Evolutionary conservation across 352 stramenopile genomes (phyloP), one percentile per base, ranked within the genome.

Genomic region (Phytophthora hybrid): DNA sequence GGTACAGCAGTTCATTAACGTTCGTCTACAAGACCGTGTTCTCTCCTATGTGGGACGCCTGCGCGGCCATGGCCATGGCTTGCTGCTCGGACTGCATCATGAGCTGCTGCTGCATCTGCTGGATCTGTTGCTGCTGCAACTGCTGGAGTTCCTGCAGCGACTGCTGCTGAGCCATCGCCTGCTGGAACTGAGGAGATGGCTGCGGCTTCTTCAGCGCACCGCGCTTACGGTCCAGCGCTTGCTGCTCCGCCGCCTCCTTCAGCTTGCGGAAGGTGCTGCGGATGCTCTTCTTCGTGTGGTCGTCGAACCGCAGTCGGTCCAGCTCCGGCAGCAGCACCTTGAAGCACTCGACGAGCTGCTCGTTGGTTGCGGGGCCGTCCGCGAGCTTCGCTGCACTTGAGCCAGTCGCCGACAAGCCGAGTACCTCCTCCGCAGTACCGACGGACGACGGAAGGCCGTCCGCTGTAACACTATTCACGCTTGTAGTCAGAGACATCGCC

Each of bases 221-320:
- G 31, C 77, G 73, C 49, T 77, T 84, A 51, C 66, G 77, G 49
- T 77, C 71, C 53, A 79, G 55, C 39, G 72, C 46, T 56, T 79
- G 71, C 60, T 84, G 78, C 23, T 84, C 78, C 13, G 46, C 69
- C 23, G 78, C 69, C 65, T 88, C 79, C 54, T 85, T 89, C 5
- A 89, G 73, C 47, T 79, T 79, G 7, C 81, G 81, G 65, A 87
- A 89, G 34, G 77, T 83, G 6, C 62, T 39, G n/a, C 81, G 81
- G 60, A 89, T 89, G 49, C 81, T 88, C 56, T 81, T 87, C 73
- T 88, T 88, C 23, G 81, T 82, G 67, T 85, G 81, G 41, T 88
- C 81, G 34, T 88, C 81, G 52, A 88, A 88, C 19, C 81, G 77
- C 34, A 88, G 69, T 65, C 81, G 79, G 63, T 88, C 81, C 44